Evolutionary conservation across 2,329 filamentous ascomycete genomes (phyloP), one percentile per base, ranked within the genome.

Genomic region (Aureobasidium zeae): DNA sequence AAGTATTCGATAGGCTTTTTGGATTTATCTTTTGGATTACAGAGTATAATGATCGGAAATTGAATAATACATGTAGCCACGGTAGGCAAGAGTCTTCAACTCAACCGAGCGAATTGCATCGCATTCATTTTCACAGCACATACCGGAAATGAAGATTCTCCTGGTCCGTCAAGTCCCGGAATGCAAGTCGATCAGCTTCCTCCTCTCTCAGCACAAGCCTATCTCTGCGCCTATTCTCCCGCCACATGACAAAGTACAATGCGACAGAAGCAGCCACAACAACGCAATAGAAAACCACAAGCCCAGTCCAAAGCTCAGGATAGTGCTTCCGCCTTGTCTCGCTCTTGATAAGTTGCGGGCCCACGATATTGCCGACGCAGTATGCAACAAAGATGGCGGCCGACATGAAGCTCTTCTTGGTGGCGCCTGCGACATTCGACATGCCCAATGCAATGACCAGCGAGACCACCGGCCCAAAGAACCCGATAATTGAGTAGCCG

Each of bases 321-420:
- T 86, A 86, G 59, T 86, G 83, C 35, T 71, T 57, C 0, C 57
- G 62, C 51, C 80, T 80, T 0, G 77, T 79, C 59, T 81, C 66
- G n/a, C 72, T 78, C 52, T 74, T 75, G 29, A 86, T 73, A 28
- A 86, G 66, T 61, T 83, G 80, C 3, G 83, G 83, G 0, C 82
- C 82, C 17, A 86, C 76, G 38, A 87, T 86, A 52, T 86, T 86
- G 1, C 82, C 76, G 5, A 86, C 77, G 44, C 80, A 83, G 55
- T 86, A 86, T 0, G 79, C 81, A 0, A 84, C 79, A 49, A 86
- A 87, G 1, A 84, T 80, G 0, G 78, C 77, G 0, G 79, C 77
- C 0, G 82, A 79, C 70, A 83, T 85, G 53, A 82, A 79, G 50
- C 77, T 82, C 67, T 86, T 86, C 65, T 87, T 87, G 0, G 82